Evolutionary conservation across 441 rosid species (phyloP).

Genomic region (Adansonia gregorii): DNA sequence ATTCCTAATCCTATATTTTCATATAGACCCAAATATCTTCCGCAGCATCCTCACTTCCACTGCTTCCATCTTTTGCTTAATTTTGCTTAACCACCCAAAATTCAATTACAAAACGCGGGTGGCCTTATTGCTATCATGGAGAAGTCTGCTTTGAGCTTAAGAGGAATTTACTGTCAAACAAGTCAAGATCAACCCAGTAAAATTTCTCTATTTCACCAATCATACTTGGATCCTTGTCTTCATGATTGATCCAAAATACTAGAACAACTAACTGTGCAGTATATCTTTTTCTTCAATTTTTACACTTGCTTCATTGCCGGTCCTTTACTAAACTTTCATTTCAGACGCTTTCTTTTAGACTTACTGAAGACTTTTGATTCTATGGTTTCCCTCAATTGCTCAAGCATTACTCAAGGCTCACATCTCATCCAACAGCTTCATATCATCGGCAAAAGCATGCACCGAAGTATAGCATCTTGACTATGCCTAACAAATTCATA

Average conservation of each 20-base stretch:
- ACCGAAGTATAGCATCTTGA: not conserved
- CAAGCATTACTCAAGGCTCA: conserved; percentile 1
- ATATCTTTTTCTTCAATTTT: conserved; percentile 3
- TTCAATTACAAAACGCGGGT: not conserved
- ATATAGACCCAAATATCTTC: not conserved
- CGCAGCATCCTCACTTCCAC: not conserved
- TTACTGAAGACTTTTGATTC: not conserved
- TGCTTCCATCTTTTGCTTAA: too few relatives aligned
- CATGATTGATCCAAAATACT: conserved; percentile 7
- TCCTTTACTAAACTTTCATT: not conserved
- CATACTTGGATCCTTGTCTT: not conserved
- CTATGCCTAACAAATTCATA: not conserved
- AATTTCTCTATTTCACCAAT: not conserved
- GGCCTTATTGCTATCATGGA: conserved; percentile 10
- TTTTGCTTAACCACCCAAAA: not conserved
- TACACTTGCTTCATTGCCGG: conserved; percentile 9
- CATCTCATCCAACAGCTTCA: not conserved
- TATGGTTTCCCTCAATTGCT: not conserved
- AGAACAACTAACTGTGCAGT: not conserved
- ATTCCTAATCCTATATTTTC: not conserved
- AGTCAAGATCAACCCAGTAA: not conserved
- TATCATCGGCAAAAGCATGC: conserved; percentile 7
- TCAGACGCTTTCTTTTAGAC: not conserved
- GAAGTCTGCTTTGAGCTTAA: conserved; percentile 1
- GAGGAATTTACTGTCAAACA: not conserved